Evolutionary conservation across 257 asterid genomes (phyloP).

Genomic region (Pogostemon cablin): DNA sequence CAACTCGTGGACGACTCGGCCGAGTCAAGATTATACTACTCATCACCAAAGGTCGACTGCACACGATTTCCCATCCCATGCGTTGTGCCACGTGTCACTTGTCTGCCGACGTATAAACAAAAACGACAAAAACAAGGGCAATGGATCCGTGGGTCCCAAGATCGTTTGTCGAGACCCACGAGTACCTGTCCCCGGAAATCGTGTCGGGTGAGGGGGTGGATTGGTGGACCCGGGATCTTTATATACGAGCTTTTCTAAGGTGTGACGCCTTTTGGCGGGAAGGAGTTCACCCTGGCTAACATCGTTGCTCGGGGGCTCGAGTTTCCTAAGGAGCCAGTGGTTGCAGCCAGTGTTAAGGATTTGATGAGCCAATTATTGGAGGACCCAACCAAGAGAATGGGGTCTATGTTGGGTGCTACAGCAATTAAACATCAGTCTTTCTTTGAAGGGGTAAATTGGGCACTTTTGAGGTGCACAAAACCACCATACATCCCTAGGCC

Average conservation of each 20-base stretch:
- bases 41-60: neutral
- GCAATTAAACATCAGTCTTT: constrained; percentile 69
- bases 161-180: constrained; percentile 72
- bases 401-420: constrained; percentile 68
- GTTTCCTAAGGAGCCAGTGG: constrained; percentile 63
- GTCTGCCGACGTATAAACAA: constrained; percentile 22
- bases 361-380: constrained; percentile 56
- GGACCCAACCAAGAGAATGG: constrained; percentile 72
- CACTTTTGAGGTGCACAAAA: constrained; percentile 64
- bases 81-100: constrained; percentile 40
- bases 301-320: constrained; percentile 65
- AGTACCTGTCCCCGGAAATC: constrained; percentile 75
- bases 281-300: constrained; percentile 63
- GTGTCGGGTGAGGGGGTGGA: constrained; percentile 81
- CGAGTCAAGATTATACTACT: neutral
- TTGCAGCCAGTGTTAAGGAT: constrained; percentile 51
- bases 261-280: constrained; percentile 66
- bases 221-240: constrained; percentile 79
- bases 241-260: constrained; percentile 65
- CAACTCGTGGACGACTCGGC: constrained; percentile 44
- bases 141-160: constrained; percentile 30
- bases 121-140: constrained; percentile 25
- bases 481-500: constrained; percentile 66
- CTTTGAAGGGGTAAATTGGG: constrained; percentile 81
- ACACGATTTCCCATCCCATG: constrained; percentile 43